Base-by-base conservation (phyloP, 2,329 filamentous ascomycete species). In the Paramyrothecium sp. region DNA sequence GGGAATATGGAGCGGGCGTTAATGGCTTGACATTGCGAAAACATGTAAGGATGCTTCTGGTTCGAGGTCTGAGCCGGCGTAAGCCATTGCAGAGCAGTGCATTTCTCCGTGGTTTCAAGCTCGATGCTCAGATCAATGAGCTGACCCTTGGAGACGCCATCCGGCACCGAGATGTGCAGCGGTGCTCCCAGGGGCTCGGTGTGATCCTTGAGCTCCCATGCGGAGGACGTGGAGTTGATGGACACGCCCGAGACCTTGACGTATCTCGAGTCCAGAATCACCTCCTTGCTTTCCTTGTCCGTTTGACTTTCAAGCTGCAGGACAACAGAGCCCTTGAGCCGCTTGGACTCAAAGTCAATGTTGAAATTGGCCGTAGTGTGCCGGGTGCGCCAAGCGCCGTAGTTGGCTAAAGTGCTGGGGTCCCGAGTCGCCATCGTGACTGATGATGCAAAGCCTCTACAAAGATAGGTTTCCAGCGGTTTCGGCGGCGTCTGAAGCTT, bases 1-100 rank as follows among this genome's bases (percentile, higher is more conserved):
- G 95, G 95, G 73, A 98, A 96, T 60, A 98, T 85, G 51, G 92
- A 96, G 59, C 95, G 88, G 48, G 91, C 92, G 69, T 98, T 93
- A 68, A 97, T 98, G 55, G 94, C 93, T 79, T 99, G 94, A 73
- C 93, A 97, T 78, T 98, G 95, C 49, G 91, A 96, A 79, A 98
- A 98, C 88, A 98, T 94, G 75, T 97, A 98, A 1, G 94, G 94
- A 64, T 96, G 90, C 75, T 92, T 95, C 79, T 92, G 93, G 83
- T 96, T 97, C 58, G 91, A 92, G 1, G 95, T 98, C 78, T 98
- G 95, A 33, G 89, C 89, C 2, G 92, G 92, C 0, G 90, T 93
- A 73, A 99, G 83, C 94, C 95, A 99, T 75, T 98, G 94, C 60
- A 99, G 80, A 11, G 94, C 94, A 12, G 93, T 96, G 74, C 94